phyloP scores from a whole-genome alignment of 345 rosid genomes.

The Erucastrum elatum region DNA sequence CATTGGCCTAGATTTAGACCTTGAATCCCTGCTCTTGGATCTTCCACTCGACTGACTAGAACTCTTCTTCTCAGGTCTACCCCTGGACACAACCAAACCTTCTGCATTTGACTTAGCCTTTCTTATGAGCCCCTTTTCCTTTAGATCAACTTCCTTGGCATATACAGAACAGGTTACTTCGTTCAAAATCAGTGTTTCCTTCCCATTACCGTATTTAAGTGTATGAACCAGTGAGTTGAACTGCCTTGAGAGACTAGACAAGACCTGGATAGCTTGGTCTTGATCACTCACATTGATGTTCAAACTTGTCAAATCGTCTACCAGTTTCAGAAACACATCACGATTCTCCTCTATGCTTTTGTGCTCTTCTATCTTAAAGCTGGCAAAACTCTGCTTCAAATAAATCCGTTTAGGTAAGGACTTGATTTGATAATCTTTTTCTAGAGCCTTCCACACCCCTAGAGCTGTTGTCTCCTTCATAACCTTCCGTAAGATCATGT shows the following conservation, averaged over 20 bases:
- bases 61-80: not conserved
- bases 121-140: not conserved
- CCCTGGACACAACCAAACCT: not conserved
- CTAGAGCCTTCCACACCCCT: too few species aligned
- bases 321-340: not conserved
- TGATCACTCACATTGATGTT: not conserved
- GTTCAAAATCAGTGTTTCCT: not conserved
- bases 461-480: too few species aligned
- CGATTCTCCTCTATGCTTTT: not conserved
- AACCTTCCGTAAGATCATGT: too few species aligned
- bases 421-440: too few species aligned
- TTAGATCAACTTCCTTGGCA: not conserved
- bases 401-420: too few species aligned
- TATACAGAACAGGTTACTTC: not conserved
- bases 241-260: not conserved
- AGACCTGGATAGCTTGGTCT: not conserved
- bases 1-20: too few species aligned
- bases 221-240: not conserved
- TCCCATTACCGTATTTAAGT: not conserved
- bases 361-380: not conserved
- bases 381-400: not conserved
- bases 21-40: too few species aligned
- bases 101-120: not conserved
- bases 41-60: not conserved
- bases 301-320: not conserved